Base-by-base conservation (phyloP, 2,329 filamentous ascomycete species). In the Clonostachys solani region DNA sequence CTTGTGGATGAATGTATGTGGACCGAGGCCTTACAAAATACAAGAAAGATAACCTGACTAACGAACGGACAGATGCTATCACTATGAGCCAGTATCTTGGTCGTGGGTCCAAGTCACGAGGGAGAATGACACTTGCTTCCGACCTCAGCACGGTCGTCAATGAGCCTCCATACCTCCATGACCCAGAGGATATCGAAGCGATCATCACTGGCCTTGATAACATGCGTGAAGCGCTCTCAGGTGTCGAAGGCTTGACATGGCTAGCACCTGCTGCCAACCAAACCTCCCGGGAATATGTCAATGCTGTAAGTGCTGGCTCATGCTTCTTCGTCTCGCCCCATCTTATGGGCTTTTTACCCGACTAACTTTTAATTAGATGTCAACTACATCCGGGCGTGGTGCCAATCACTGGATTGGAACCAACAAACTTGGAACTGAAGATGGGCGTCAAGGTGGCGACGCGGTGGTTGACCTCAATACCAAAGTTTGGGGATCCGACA, bases 401-500 rank as follows among this genome's bases (percentile, higher is more conserved):
- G 59, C 71, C 34, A 74, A 75, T 56, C 76, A 80, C 63, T 81
- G 75, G 70, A 75, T 79, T 47, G 74, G 80, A 36, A 84, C 81
- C 0, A 74, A 76, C 44, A 86, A 84, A 60, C 71, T 86, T 53
- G 83, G 83, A 12, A 67, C 65, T 1, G 73, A 80, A 47, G 75
- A 79, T 43, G 78, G 78, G n/a, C 73, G 75, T 15, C 2, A 38
- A 18, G 50, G 63, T 44, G 81, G 82, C 15, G 74, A 69, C 8
- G 69, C 80, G 2, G 83, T 87, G 3, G 83, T 86, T 2, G 83
- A 86, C 54, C 60, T 72, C 12, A 69, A 86, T 63, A 78, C 81
- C 48, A 80, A 77, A 63, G 81, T 87, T 6, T 86, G 80, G 56
- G 83, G 83, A 36, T 86, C 79, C 0, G 80, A 86, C 56, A 86